phyloP scores from a whole-genome alignment of 495 filamentous ascomycete species.

The Zalerion maritima region DNA sequence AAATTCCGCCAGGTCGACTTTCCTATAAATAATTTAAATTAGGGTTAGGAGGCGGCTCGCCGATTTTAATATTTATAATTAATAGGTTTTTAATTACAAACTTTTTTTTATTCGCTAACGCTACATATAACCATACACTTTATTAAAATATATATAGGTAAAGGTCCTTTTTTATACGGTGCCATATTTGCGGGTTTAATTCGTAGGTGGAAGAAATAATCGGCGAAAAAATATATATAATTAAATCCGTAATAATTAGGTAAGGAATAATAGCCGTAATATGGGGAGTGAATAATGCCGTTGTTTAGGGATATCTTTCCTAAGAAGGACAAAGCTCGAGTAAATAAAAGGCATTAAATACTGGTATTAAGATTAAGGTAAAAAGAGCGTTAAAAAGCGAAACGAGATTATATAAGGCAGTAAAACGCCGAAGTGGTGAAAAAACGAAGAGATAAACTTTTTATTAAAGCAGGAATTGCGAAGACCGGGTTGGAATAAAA shows the following conservation, averaged over 20 bases:
- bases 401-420: too few relatives aligned
- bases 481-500: too few relatives aligned
- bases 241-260: conserved; percentile 17
- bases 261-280: conserved; percentile 11
- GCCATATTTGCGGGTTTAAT: conserved; percentile 13
- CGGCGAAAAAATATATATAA: conserved; percentile 12
- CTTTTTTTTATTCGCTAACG: conserved; percentile 14
- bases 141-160: conserved; percentile 17
- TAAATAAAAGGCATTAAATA: too few relatives aligned
- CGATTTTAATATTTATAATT: conserved; percentile 16
- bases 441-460: too few relatives aligned
- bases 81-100: conserved; percentile 15
- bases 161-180: conserved; percentile 21
- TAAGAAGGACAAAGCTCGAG: too few relatives aligned
- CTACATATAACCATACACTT: conserved; percentile 16
- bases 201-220: conserved; percentile 10
- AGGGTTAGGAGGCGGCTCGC: conserved; percentile 11
- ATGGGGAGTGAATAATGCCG: conserved; percentile 11
- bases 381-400: too few relatives aligned
- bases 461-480: too few relatives aligned
- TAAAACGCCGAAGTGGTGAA: too few relatives aligned
- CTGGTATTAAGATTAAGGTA: too few relatives aligned
- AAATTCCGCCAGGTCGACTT: conserved; percentile 21
- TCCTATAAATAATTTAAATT: conserved; percentile 16
- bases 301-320: conserved; percentile 6